Evolutionary conservation across 768 basidiomycete genomes (phyloP).

Genomic region (Fistulinella prunicolor): DNA sequence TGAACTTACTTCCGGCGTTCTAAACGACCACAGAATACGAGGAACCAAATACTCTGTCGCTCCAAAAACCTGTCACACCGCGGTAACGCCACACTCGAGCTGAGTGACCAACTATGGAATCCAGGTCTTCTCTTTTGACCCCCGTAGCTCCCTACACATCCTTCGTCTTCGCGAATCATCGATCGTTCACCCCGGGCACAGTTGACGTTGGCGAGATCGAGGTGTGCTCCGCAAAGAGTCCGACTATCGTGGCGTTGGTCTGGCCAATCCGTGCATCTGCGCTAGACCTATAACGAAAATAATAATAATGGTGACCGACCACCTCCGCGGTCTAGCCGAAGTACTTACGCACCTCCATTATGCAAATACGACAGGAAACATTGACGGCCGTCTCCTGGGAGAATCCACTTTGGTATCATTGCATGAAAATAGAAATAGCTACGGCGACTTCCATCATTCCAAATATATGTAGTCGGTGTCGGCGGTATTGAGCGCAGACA

Average conservation of each 20-base stretch:
- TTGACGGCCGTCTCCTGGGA: neutral
- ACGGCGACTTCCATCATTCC: neutral
- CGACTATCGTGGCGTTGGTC: neutral
- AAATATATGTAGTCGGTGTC: neutral
- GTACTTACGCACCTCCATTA: too few species aligned
- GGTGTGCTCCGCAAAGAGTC: neutral
- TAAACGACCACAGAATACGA: neutral
- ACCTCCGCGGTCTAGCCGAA: neutral
- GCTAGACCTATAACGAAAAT: neutral
- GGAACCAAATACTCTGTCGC: neutral
- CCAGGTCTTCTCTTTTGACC: neutral
- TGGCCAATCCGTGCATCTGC: neutral
- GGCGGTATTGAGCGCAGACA: neutral
- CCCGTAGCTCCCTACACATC: constrained; percentile 1
- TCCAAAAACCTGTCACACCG: neutral
- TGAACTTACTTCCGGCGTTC: neutral
- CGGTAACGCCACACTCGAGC: neutral
- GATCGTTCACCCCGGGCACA: neutral
- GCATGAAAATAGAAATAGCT: neutral
- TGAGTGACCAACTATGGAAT: neutral
- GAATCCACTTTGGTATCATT: neutral
- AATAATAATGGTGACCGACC: neutral
- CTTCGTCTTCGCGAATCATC: neutral
- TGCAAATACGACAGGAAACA: neutral
- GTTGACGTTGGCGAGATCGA: neutral